Evolutionary conservation across 2,329 filamentous ascomycete genomes (phyloP), one percentile per base, ranked within the genome.

Genomic region (Paramyrothecium sp.): DNA sequence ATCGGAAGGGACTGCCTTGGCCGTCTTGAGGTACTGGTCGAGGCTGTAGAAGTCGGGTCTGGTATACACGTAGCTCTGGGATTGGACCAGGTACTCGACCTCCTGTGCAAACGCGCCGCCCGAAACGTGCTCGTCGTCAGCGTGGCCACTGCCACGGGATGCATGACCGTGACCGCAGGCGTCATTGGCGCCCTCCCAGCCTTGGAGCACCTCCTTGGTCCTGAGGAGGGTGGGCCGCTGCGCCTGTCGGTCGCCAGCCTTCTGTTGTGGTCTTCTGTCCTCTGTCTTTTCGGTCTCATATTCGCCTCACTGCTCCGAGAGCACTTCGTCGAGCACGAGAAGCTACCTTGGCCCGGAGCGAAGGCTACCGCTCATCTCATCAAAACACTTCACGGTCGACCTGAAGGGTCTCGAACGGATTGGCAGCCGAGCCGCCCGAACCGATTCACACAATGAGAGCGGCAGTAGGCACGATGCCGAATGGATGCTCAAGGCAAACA

Each of bases 261-360:
- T 19, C 20, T 44, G 20, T 19, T 44, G 21, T 54, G 52, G 52
- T 44, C 52, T 22, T 19, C 46, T 8, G 52, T n/a, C 26, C 13
- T 54, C 19, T 54, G 30, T 44, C 41, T 54, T 22, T 54, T 54
- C 49, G 53, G 53, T 16, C 34, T 54, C 30, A 44, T 44, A 22
- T 54, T 54, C 46, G 52, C 52, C 13, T 30, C 52, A 11, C 13
- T 7, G 52, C 26, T 54, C 17, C 52, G 52, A 19, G 19, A 17
- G 10, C 20, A 44, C 30, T 41, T 54, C 34, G 19, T 54, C 16
- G 34, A 54, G 23, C n/a, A 23, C 19, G 33, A 54, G 52, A 20
- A 54, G 21, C 41, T 54, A 16, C 52, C 30, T 34, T 54, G 34
- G 34, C 53, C 53, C 8, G 41, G 38, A 11, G 53, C 38, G n/a